These are phyloP conservation scores for Chlamydomonas sp. DNA, from an alignment of 139 green algal species.

Conservation along the genomic window DNA sequence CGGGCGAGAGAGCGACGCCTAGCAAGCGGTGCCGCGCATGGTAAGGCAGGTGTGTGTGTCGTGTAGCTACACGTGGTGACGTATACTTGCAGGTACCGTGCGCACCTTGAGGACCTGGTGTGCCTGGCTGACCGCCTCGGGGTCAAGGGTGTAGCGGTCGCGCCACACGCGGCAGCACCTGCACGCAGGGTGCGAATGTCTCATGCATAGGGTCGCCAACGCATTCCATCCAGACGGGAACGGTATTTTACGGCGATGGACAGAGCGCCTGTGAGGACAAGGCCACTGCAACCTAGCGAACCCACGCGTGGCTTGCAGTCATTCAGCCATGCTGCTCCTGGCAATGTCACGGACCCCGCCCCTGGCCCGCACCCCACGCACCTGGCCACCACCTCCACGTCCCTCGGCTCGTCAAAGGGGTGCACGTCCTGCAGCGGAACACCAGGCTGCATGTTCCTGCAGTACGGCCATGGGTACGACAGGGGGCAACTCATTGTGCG, in stretches of 20 bases:
- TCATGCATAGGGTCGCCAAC: not conserved
- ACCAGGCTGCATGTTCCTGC: not conserved
- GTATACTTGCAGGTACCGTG: not conserved
- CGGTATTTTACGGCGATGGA: not conserved
- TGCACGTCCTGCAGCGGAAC: not conserved
- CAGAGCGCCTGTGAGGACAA: too few species aligned
- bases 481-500: not conserved
- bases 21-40: not conserved
- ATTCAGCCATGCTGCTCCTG: not conserved
- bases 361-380: not conserved
- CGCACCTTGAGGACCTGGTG: not conserved
- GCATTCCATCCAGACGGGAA: not conserved
- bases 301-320: not conserved
- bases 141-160: not conserved
- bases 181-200: too few species aligned
- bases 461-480: not conserved
- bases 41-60: not conserved
- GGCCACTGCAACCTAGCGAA: not conserved
- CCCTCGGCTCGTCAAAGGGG: not conserved
- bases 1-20: too few species aligned
- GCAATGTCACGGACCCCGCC: not conserved
- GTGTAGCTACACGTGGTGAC: not conserved
- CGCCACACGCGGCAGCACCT: not conserved
- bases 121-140: not conserved
- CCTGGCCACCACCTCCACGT: slow-evolving; percentile 18